Evolutionary conservation across 495 filamentous ascomycete genomes (phyloP), one percentile per base, ranked within the genome.

Genomic region (Penicillium coffeae): DNA sequence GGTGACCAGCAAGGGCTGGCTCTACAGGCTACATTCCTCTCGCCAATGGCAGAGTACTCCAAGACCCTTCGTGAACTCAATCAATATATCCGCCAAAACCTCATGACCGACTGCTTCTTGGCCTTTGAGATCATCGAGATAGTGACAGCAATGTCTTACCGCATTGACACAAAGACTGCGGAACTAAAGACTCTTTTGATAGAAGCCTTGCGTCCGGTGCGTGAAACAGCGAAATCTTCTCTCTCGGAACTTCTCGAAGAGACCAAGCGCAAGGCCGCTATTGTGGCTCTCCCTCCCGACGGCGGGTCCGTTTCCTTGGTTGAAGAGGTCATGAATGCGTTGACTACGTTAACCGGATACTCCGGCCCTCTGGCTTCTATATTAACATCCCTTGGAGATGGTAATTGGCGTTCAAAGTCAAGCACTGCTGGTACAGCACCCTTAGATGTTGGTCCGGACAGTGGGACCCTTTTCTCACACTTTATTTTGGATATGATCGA

Each of bases 81-180:
- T 64, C 76, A 80, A 30, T 90, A 96, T 62, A 90, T 97, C 63
- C 86, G 87, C 61, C 64, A 79, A 22, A 90, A 96, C 60, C 73
- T 96, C 34, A 83, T 81, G 56, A 97, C 90, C 1, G 93, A 99
- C 67, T 96, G 94, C 70, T 99, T 87, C 63, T 78, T 99, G 19
- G 90, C 90, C 3, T 99, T 94, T 62, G 93, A 99, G 61, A 90
- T 97, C 45, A 86, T 95, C 37, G 92, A 95, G 56, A 88, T 95
- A 49, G 87, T 99, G 35, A 88, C 88, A 2, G 76, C 76, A 27
- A 78, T 94, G 49, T 90, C 88, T 10, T 82, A 85, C 51, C 82
- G 85, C 38, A 75, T 99, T 6, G 94, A 94, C 44, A 69, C 74
- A 2, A 83, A 85, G 57, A 93, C 89, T 4, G 89, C 88, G 2